Evolutionary conservation across 2,329 filamentous ascomycete species (phyloP).

Genomic region (Neurospora crassa): DNA sequence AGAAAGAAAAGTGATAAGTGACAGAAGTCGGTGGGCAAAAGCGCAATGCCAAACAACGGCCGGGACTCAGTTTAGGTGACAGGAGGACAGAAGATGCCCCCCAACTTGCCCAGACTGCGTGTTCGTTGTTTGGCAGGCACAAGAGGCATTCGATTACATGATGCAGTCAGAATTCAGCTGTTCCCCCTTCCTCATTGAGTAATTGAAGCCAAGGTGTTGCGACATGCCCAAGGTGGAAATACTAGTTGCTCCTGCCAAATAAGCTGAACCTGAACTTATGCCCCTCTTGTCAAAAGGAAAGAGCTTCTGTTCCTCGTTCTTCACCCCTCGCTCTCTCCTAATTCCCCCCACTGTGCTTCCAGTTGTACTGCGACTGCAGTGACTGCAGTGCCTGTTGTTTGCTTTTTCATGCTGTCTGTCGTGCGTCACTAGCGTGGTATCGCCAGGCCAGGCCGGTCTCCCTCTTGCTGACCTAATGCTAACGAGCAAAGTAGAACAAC

Average conservation of each 20-base stretch:
- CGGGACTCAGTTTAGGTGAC: not conserved
- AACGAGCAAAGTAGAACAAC: not conserved
- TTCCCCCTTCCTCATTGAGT: not conserved
- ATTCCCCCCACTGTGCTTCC: not conserved
- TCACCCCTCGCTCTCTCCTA: not conserved
- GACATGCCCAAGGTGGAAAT: not conserved
- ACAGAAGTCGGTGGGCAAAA: not conserved
- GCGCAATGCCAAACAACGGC: not conserved
- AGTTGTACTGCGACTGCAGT: not conserved
- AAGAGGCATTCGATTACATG: not conserved
- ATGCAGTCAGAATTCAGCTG: not conserved
- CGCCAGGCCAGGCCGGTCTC: not conserved
- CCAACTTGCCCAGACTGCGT: not conserved
- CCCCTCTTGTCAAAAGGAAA: not conserved
- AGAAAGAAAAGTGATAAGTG: not conserved
- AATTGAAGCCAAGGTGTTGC: not conserved
- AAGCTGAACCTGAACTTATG: not conserved
- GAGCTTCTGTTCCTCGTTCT: not conserved
- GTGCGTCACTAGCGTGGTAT: not conserved
- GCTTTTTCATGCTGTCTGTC: not conserved
- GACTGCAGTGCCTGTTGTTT: not conserved
- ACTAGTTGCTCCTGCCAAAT: not conserved
- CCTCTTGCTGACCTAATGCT: not conserved
- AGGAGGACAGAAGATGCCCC: not conserved
- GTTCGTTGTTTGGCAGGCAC: not conserved